Percentiles rank a stretch among this genome's conserved stretches.
Evolutionary conservation across 495 filamentous ascomycete species (phyloP).

Genomic region (Penicillium goetzii): DNA sequence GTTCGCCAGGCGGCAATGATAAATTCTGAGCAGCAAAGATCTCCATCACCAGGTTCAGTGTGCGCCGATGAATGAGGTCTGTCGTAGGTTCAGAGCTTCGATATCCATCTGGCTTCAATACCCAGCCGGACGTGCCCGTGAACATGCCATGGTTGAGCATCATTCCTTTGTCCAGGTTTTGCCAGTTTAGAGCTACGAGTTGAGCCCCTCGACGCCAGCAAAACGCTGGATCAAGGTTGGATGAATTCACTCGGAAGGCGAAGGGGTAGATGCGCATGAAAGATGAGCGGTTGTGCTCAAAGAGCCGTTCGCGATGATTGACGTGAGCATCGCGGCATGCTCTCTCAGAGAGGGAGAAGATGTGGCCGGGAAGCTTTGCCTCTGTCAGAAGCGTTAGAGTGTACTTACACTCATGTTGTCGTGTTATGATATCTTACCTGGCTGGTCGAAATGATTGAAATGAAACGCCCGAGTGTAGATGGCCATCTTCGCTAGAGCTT

Average conservation of each 20-base stretch:
- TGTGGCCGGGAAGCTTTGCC: constrained; percentile 75
- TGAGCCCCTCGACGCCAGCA: constrained; percentile 93
- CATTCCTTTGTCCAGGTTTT: constrained; percentile 86
- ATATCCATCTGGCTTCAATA: constrained; percentile 78
- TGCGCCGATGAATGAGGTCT: constrained; percentile 30
- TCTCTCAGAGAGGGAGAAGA: constrained; percentile 85
- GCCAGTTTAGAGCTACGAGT: constrained; percentile 94
- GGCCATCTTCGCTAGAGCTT: constrained; percentile 71
- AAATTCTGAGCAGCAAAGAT: constrained; percentile 58
- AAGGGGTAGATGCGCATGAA: constrained; percentile 91
- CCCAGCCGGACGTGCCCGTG: constrained; percentile 74
- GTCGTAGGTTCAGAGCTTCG: constrained; percentile 42
- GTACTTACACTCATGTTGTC: background rate
- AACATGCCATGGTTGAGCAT: constrained; percentile 98
- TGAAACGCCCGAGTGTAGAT: constrained; percentile 82
- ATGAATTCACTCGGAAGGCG: constrained; percentile 77
- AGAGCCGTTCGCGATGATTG: constrained; percentile 61
- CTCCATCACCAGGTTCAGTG: constrained; percentile 52
- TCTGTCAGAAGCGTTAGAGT: constrained; percentile 40
- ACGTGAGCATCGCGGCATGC: constrained; percentile 72
- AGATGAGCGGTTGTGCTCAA: constrained; percentile 79
- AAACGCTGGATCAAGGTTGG: constrained; percentile 79
- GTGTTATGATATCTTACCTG: constrained; percentile 42
- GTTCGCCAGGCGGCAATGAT: constrained; percentile 51
- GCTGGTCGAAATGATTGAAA: constrained; percentile 69